A percentile compares a stretch with the other conserved stretches of the same genome.
Evolutionary conservation across 768 basidiomycete species (phyloP).

Genomic region (Phanerodontia chrysosporium): DNA sequence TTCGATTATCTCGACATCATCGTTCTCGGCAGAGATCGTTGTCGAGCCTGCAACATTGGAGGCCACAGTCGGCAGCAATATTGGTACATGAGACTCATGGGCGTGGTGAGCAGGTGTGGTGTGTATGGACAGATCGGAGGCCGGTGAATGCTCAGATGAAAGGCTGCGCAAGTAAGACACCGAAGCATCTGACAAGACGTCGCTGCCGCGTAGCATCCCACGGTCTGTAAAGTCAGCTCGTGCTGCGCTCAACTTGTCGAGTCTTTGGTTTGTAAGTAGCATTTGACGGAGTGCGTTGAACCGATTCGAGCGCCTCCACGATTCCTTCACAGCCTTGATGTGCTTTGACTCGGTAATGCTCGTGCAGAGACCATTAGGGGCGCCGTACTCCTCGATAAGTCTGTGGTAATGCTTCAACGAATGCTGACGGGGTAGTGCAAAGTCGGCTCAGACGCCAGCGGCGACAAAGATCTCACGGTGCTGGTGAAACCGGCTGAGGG

Average conservation of each 20-base stretch:
- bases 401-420: constrained; percentile 15
- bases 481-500: constrained; percentile 27
- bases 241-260: constrained; percentile 21
- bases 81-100: not conserved
- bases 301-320: constrained; percentile 21
- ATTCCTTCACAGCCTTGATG: constrained; percentile 23
- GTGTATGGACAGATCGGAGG: not conserved
- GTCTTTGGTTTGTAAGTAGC: constrained; percentile 19
- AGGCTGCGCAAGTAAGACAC: too few relatives aligned
- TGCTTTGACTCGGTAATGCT: constrained; percentile 26
- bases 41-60: not conserved
- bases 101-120: not conserved
- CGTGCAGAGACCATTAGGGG: constrained; percentile 24
- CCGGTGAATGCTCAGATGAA: too few relatives aligned
- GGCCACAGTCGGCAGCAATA: not conserved
- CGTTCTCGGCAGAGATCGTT: not conserved
- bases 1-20: not conserved
- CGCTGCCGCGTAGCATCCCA: constrained; percentile 11
- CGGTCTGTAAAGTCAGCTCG: constrained; percentile 15
- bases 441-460: constrained; percentile 8
- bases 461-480: constrained; percentile 23
- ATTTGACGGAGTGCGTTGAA: constrained; percentile 21
- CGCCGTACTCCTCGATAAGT: constrained; percentile 17
- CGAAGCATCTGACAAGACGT: too few relatives aligned
- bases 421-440: constrained; percentile 16